Base-by-base conservation (phyloP, 2,329 filamentous ascomycete genomes). In the Hirsutella minnesotensis region DNA sequence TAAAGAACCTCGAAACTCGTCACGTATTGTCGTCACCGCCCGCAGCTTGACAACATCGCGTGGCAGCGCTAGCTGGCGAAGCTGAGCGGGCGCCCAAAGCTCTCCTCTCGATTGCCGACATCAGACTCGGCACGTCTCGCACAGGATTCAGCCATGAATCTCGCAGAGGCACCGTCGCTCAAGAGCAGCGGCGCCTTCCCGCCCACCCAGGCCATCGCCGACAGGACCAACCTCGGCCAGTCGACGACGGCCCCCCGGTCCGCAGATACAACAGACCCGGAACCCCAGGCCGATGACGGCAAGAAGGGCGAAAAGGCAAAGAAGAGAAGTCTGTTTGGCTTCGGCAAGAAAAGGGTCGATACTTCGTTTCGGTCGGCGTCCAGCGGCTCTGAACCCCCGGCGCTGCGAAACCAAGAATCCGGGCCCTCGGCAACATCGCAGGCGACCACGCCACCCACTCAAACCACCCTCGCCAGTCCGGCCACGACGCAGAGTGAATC, bases 281-380 rank as follows among this genome's bases (percentile, higher is more conserved):
- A 62, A 21, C 55, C 55, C n/a, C 38, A 47, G 38, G 51, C 52
- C 3, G 63, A 60, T 19, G 50, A 48, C 38, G 47, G 44, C 31
- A 46, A 49, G 42, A 49, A 50, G 38, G 42, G 42, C 38, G 38
- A 30, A 38, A 56, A 55, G 42, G 72, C 69, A 43, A 73, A 75
- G 59, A 79, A 74, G 60, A 67, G 75, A 49, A 68, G 69, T 46
- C 62, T 81, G 22, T 81, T 80, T 58, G 70, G 73, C 4, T 72
- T 81, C 46, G 75, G 74, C 44, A 79, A 75, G 65, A 81, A 80
- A 63, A 79, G 76, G 63, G 65, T 44, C 21, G 49, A 70, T 9
- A 42, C 42, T 33, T 65, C 67, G 44, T 53, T 57, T 37, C 68
- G 67, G 48, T 47, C 58, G 44, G 57, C 55, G 46, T 51, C 63